phyloP scores from a whole-genome alignment of 306 rosid species.

The Vachellia pachyceras region DNA sequence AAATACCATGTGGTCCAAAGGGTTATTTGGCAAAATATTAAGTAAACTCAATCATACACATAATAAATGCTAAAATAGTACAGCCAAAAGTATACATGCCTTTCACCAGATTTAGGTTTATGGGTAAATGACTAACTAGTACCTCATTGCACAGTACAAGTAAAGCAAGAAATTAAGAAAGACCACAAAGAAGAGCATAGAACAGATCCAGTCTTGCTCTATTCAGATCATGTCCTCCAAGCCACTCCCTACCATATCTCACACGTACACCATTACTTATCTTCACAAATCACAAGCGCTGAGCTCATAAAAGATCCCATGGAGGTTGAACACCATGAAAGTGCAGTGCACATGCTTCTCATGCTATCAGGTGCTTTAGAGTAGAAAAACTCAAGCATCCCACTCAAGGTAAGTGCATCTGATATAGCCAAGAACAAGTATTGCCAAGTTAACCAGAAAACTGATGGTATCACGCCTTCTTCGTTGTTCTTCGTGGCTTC shows the following conservation, averaged over 20 bases:
- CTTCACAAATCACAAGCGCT: constrained; percentile 40
- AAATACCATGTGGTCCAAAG: too few relatives aligned
- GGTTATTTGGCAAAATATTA: too few relatives aligned
- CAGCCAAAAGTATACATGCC: neutral
- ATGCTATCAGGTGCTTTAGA: constrained; percentile 50
- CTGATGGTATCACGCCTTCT: constrained; percentile 19
- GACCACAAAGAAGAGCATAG: constrained; percentile 43
- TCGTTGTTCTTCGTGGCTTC: constrained; percentile 19
- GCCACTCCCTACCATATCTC: constrained; percentile 35
- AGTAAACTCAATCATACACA: too few relatives aligned
- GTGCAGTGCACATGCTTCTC: constrained; percentile 50
- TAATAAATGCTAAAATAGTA: neutral
- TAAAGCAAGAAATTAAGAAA: constrained; percentile 36
- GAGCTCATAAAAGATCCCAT: constrained; percentile 51
- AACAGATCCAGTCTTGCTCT: constrained; percentile 51
- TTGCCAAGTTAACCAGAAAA: constrained; percentile 49
- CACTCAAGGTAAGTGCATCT: constrained; percentile 46
- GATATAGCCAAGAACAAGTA: constrained; percentile 31
- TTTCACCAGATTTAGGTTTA: too few relatives aligned
- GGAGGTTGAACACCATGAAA: constrained; percentile 50
- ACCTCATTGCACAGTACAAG: constrained; percentile 45
- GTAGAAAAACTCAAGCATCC: constrained; percentile 58
- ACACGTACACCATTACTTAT: constrained; percentile 30
- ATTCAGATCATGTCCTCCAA: constrained; percentile 45
- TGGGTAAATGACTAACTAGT: neutral